Evolutionary conservation across 352 stramenopile species (phyloP), one percentile per base, ranked within the genome.

Genomic region (Phytophthora agathidicida): DNA sequence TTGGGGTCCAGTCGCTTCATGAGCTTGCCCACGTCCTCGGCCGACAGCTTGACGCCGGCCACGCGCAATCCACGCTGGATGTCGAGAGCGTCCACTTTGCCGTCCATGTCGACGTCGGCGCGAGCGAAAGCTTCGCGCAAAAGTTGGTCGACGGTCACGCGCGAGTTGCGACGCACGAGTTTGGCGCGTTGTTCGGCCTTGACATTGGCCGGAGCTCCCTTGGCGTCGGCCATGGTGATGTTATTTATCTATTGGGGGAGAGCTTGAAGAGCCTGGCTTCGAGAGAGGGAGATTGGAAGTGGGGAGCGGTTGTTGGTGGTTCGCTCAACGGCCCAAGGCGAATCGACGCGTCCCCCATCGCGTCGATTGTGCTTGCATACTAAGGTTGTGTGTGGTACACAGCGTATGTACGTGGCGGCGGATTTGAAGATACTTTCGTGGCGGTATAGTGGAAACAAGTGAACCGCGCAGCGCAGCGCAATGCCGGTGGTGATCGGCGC

Each of bases 121-220:
- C 80, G 80, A 53, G 83, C 77, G 68, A 94, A 94, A 14, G 84
- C 72, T 30, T 92, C 82, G 35, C 71, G 76, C 38, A 94, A 65
- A 24, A 94, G 67, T 32, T 79, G 61, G 64, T 94, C 84, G 10
- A 94, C 84, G 5, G 84, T 91, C 38, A 91, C 59, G 47, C 84
- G 84, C 63, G 84, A 94, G 60, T 81, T 88, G 75, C 84, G 82
- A 33, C 84, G 84, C 60, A 92, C 66, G 32, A 94, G 75, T 51
- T 62, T 71, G n/a, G 65, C 65, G 7, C 53, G 60, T n/a, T 65
- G 52, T 28, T 67, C 42, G 2, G 55, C 45, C 11, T 60, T 44
- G 13, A 20, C 14, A 13, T 30, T 46, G 33, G 9, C 28, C 16
- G n/a, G 43, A n/a, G 14, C 14, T n/a, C 41, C 24, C 17, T 50